A percentile compares a stretch with the other conserved stretches of the same genome.
Conservation (phyloP, 78 protist species). For the Dictyostelium firmibasis region DNA sequence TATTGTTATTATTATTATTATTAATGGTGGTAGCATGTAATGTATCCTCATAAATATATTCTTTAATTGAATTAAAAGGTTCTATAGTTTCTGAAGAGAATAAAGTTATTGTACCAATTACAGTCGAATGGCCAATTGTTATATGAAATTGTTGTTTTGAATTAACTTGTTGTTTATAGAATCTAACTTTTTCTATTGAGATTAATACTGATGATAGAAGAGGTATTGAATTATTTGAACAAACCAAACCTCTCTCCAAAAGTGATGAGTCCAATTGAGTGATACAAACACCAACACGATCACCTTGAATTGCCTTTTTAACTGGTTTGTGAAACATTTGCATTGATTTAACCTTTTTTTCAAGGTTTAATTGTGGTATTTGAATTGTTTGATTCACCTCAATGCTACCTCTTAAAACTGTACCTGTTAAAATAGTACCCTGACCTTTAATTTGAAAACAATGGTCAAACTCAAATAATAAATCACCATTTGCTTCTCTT, state of each 20-base stretch:
- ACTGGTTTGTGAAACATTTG: slow-evolving; percentile 95
- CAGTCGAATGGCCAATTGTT: slow-evolving; percentile 96
- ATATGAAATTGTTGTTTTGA: slow-evolving; percentile 90
- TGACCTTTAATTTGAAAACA: slow-evolving; percentile 97
- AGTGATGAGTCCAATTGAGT: slow-evolving; percentile 89
- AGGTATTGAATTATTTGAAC: slow-evolving; percentile 65
- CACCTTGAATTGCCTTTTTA: slow-evolving; percentile 84
- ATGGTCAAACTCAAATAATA: slow-evolving; percentile 96
- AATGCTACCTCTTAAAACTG: slow-evolving; percentile 90
- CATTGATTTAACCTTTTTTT: slow-evolving; percentile 93
- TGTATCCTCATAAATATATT: slow-evolving; percentile 12
- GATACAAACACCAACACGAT: slow-evolving; percentile 93
- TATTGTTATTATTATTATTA: neutral
- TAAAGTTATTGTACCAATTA: slow-evolving; percentile 83
- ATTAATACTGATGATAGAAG: slow-evolving; percentile 14
- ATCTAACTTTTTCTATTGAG: slow-evolving; percentile 81
- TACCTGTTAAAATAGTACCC: slow-evolving; percentile 98
- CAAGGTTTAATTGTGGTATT: slow-evolving; percentile 76
- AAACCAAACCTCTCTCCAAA: slow-evolving; percentile 91
- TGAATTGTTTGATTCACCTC: slow-evolving; percentile 79
- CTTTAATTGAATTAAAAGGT: neutral
- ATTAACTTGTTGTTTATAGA: slow-evolving; percentile 55
- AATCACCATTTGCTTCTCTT: slow-evolving; percentile 45
- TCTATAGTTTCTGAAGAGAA: slow-evolving; percentile 20
- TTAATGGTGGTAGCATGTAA: neutral